phyloP scores from a whole-genome alignment of 140 eudicot genomes.

The Oenanthe javanica region DNA sequence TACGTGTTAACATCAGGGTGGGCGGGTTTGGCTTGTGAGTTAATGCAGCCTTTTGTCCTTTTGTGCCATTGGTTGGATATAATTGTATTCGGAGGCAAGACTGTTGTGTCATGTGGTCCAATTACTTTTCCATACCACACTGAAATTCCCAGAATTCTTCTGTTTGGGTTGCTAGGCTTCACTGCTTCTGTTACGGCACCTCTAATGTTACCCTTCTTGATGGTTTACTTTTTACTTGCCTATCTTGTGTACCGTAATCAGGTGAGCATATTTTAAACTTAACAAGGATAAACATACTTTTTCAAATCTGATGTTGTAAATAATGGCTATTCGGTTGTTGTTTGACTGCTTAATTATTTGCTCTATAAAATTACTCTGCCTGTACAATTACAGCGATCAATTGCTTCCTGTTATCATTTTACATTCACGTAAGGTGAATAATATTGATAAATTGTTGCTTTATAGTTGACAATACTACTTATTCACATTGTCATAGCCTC shows the following conservation, averaged over 20 bases:
- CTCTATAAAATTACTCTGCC: not conserved
- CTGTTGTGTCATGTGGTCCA: conserved; percentile 37
- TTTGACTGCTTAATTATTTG: not conserved
- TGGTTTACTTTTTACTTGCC: conserved; percentile 81
- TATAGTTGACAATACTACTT: not conserved
- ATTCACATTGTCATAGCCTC: not conserved
- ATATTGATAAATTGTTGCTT: not conserved
- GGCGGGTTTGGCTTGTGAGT: conserved; percentile 84
- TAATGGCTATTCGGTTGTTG: not conserved
- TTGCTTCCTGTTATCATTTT: not conserved
- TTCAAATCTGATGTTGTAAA: not conserved
- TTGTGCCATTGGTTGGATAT: conserved; percentile 53
- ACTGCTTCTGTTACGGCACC: conserved; percentile 69
- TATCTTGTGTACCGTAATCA: conserved; percentile 87
- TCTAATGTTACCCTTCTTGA: conserved; percentile 74
- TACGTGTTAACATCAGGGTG: conserved; percentile 92
- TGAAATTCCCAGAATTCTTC: conserved; percentile 78
- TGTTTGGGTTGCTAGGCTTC: conserved; percentile 82
- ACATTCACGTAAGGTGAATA: not conserved
- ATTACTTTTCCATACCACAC: conserved; percentile 88
- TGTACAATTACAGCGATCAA: not conserved
- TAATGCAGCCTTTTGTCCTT: conserved; percentile 76
- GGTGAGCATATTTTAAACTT: conserved; percentile 30
- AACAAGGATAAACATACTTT: not conserved
- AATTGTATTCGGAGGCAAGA: conserved; percentile 44